Conservation (phyloP, 257 asterid species). For the Mitragyna speciosa region DNA sequence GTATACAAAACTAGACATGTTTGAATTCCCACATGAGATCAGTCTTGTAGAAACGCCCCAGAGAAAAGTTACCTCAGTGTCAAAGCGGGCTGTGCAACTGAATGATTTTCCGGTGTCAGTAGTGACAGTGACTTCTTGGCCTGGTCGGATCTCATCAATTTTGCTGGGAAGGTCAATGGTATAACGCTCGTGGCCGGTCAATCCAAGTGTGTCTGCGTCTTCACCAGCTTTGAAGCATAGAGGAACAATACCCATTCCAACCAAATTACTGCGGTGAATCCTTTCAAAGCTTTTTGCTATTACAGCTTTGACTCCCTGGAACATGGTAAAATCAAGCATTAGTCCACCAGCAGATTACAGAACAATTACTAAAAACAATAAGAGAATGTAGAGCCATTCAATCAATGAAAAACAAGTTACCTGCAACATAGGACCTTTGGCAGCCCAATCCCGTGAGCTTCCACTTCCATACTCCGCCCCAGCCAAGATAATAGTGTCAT, state of each 20-base stretch:
- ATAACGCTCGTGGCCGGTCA: constrained; percentile 92
- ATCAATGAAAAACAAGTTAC: constrained; percentile 33
- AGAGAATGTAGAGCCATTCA: neutral
- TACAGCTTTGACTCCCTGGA: constrained; percentile 95
- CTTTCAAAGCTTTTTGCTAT: constrained; percentile 93
- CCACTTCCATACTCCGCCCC: constrained; percentile 99
- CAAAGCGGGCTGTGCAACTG: constrained; percentile 84
- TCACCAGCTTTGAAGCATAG: constrained; percentile 94
- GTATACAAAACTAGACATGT: neutral
- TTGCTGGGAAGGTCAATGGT: constrained; percentile 80
- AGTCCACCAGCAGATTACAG: neutral
- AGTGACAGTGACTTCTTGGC: constrained; percentile 73
- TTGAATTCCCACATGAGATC: neutral
- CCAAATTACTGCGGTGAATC: constrained; percentile 93
- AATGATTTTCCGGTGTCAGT: constrained; percentile 78
- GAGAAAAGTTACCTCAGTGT: constrained; percentile 69
- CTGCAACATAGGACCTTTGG: constrained; percentile 97
- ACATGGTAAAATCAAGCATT: neutral
- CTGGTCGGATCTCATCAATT: constrained; percentile 77
- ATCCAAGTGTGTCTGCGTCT: constrained; percentile 84
- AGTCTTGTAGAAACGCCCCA: neutral
- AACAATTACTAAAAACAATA: neutral
- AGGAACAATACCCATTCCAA: constrained; percentile 95
- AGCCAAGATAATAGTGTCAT: constrained; percentile 82
- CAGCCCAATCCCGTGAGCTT: constrained; percentile 99